These are phyloP conservation scores for Rubia tinctorum DNA, from an alignment of 305 asterid genomes.

Conservation along the genomic window DNA sequence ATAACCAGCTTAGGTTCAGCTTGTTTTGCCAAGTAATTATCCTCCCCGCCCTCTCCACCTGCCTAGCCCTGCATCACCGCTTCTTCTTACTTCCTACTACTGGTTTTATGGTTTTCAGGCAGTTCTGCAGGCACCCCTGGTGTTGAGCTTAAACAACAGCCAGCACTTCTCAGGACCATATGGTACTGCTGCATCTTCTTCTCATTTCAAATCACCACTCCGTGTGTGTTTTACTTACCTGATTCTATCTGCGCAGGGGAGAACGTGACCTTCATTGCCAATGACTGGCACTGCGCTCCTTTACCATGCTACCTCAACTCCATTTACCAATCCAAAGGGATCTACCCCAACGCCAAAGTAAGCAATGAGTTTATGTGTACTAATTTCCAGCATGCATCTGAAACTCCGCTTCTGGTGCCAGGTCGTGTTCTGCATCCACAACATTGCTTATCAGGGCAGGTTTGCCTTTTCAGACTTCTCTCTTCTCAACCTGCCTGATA, in stretches of 20 bases:
- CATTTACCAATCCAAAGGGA: constrained; percentile 76
- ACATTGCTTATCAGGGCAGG: constrained; percentile 96
- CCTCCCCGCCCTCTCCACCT: background rate
- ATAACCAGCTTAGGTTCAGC: constrained; percentile 81
- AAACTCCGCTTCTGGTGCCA: constrained; percentile 23
- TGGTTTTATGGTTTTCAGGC: constrained; percentile 49
- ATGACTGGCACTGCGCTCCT: constrained; percentile 95
- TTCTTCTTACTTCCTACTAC: background rate
- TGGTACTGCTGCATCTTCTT: constrained; percentile 31
- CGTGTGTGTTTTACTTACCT: too few species aligned
- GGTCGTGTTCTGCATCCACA: constrained; percentile 97
- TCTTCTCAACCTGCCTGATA: constrained; percentile 75
- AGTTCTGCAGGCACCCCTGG: constrained; percentile 85
- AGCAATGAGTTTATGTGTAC: background rate
- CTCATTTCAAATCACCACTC: too few species aligned
- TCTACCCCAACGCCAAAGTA: constrained; percentile 72
- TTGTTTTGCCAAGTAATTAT: constrained; percentile 66
- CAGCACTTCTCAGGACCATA: constrained; percentile 82
- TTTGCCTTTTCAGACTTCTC: constrained; percentile 66
- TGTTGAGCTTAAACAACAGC: constrained; percentile 57
- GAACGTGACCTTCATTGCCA: constrained; percentile 81
- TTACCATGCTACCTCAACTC: constrained; percentile 87
- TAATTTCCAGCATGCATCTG: constrained; percentile 15
- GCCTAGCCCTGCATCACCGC: background rate
- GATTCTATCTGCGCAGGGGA: too few species aligned